Percentiles rank a stretch among this genome's conserved stretches.
Conservation (phyloP, 306 rosid species). For the Senna tora region DNA sequence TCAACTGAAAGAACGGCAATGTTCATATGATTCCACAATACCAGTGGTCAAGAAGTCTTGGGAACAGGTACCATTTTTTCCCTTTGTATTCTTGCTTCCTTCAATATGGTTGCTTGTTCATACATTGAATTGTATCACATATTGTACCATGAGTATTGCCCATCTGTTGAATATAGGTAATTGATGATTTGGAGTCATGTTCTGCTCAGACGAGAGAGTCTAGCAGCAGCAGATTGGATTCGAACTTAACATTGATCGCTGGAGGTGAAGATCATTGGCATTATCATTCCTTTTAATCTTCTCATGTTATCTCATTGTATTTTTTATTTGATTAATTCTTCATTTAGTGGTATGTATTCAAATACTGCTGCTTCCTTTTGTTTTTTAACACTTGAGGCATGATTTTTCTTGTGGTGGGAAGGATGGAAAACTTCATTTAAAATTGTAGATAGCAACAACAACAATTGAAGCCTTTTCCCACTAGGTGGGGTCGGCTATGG, state of each 20-base stretch:
- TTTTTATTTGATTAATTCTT: constrained; percentile 35
- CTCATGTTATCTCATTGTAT: constrained; percentile 17
- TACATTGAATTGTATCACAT: constrained; percentile 1
- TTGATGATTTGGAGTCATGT: constrained; percentile 69
- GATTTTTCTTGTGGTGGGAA: constrained; percentile 10
- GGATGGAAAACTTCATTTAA: constrained; percentile 23
- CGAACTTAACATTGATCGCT: constrained; percentile 33
- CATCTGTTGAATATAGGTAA: constrained; percentile 55
- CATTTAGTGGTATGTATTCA: constrained; percentile 14
- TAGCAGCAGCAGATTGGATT: constrained; percentile 46
- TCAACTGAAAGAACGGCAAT: constrained; percentile 70
- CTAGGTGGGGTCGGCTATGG: too few species aligned
- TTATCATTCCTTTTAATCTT: background rate
- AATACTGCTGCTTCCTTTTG: background rate
- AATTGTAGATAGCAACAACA: constrained; percentile 18
- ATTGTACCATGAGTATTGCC: constrained; percentile 32
- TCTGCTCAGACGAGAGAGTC: constrained; percentile 56
- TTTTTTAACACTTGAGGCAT: constrained; percentile 20
- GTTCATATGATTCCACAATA: constrained; percentile 64
- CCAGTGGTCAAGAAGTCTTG: constrained; percentile 70
- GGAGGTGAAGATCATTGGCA: constrained; percentile 55
- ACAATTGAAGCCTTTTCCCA: too few species aligned
- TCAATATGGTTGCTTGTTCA: constrained; percentile 10
- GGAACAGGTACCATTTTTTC: constrained; percentile 61
- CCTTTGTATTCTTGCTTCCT: constrained; percentile 32